These are phyloP conservation scores for Pseudoneurospora amorphoporcata DNA, from an alignment of 495 filamentous ascomycete species.

Conservation along the genomic window DNA sequence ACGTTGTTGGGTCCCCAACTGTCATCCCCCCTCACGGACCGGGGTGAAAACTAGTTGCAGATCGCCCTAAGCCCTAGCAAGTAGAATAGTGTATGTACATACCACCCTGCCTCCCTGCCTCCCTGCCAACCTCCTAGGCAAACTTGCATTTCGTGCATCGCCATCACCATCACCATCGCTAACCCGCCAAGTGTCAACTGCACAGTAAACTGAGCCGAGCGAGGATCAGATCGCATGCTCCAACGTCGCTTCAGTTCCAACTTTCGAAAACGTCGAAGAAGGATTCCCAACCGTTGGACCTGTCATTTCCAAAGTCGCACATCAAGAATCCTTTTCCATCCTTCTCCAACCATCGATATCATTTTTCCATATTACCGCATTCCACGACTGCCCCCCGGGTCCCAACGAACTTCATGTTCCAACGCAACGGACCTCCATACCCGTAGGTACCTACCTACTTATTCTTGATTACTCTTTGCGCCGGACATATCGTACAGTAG, in stretches of 20 bases:
- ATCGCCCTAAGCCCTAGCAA: neutral
- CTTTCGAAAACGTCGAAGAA: neutral
- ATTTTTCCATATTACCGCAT: neutral
- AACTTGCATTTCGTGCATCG: neutral
- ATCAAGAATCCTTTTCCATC: neutral
- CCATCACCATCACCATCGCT: neutral
- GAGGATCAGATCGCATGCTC: neutral
- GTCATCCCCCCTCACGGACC: neutral
- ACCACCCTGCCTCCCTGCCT: neutral
- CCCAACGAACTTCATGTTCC: neutral
- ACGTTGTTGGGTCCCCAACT: neutral
- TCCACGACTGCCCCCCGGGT: neutral
- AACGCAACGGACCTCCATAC: too few relatives aligned
- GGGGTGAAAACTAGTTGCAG: neutral
- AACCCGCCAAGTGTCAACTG: neutral
- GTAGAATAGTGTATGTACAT: neutral
- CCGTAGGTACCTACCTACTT: too few relatives aligned
- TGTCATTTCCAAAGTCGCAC: neutral
- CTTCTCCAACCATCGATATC: too few relatives aligned
- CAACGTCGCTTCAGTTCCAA: neutral
- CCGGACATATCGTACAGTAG: neutral
- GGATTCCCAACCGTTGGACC: neutral
- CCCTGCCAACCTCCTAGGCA: neutral
- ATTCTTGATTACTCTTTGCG: neutral
- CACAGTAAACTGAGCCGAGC: neutral